Base-by-base conservation (phyloP, 2,329 filamentous ascomycete species). In the Epichloe gansuensis region DNA sequence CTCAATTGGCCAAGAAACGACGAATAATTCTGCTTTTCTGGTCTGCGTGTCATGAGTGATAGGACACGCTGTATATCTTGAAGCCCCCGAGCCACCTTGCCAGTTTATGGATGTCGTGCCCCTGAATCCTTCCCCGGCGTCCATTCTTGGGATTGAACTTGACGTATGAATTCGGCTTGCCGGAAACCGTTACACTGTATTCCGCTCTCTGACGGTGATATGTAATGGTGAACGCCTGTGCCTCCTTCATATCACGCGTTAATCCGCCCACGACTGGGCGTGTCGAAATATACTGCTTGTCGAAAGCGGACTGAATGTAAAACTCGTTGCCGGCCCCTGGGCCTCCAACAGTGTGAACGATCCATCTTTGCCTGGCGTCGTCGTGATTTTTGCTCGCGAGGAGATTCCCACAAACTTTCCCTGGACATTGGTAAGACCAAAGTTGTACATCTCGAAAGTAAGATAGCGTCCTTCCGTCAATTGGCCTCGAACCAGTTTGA, bases 381-480 rank as follows among this genome's bases (percentile, higher is more conserved):
- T 68, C 58, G 57, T 78, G 75, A 4, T 47, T 52, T 21, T 52
- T 23, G 7, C 48, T 48, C n/a, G 56, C 53, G 6, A n/a, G n/a
- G 57, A 41, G 12, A 51, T 45, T 41, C 51, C 51, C 3, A 55
- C 52, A 3, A 61, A 57, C 1, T 60, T 48, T 1, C 64, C 66
- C 3, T 68, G 65, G 42, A 57, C 21, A 55, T 62, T 54, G 47
- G 65, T 49, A 12, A 77, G 65, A 2, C 73, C 73, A 28, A 60
- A 64, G 15, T 71, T 72, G 25, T 63, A 61, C 51, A 35, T 54
- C 60, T 77, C 75, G 52, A 79, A 75, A 2, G 72, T 72, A 15
- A 80, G 65, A 57, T 73, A 78, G 31, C 75, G 72, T 21, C 76
- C 77, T 59, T 80, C 76, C 11, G 74, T 78, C 23, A 79, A 62